Evolutionary conservation across 2,329 filamentous ascomycete genomes (phyloP).

Genomic region (Neofusicoccum cordaticola): DNA sequence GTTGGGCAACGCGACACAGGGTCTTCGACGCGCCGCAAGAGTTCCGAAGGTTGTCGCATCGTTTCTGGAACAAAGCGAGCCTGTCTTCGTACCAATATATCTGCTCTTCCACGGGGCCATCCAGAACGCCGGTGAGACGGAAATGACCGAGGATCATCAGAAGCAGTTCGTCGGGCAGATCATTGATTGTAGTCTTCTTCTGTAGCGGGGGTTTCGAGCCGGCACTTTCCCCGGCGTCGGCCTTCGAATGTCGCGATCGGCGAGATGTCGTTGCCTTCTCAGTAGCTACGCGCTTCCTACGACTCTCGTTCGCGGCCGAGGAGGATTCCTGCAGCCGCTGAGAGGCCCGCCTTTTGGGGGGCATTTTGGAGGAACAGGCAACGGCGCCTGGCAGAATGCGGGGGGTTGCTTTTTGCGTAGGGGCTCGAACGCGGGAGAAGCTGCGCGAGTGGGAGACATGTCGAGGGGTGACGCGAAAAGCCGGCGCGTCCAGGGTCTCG

Average conservation of each 20-base stretch:
- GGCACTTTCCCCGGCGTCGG: too few species aligned
- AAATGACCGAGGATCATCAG: background rate
- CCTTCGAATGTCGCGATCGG: background rate
- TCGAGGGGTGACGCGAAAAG: too few species aligned
- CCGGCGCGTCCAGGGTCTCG: too few species aligned
- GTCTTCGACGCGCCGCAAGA: background rate
- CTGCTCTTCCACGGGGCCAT: background rate
- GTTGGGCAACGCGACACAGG: background rate
- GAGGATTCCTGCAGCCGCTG: background rate
- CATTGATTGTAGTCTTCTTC: background rate
- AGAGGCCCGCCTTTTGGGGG: background rate
- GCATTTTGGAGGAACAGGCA: background rate
- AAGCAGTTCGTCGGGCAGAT: background rate
- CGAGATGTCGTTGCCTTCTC: background rate
- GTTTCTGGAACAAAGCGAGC: background rate
- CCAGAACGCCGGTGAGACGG: background rate
- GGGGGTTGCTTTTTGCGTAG: too few species aligned
- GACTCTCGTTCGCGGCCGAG: background rate
- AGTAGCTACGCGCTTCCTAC: background rate
- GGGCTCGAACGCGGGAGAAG: too few species aligned
- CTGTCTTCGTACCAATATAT: background rate
- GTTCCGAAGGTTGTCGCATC: background rate
- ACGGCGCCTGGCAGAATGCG: too few species aligned
- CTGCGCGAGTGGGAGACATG: too few species aligned
- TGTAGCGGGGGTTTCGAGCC: background rate